phyloP scores from a whole-genome alignment of 2,329 filamentous ascomycete genomes.

The Juglanconis sp. region DNA sequence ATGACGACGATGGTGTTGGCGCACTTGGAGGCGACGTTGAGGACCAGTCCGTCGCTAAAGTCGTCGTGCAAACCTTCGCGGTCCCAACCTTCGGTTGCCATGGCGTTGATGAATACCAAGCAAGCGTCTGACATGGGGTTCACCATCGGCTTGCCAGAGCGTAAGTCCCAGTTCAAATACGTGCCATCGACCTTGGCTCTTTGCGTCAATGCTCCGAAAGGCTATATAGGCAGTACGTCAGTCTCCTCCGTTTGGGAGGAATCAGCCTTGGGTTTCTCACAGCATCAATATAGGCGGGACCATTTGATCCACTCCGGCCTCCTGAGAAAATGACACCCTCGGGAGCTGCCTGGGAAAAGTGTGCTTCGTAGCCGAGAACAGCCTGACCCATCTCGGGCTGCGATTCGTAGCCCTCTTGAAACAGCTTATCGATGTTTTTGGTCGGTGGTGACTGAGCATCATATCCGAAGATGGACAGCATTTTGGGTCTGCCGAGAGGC shows the following conservation, averaged over 20 bases:
- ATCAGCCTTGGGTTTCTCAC: slow-evolving; percentile 28
- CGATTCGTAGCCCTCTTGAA: slow-evolving; percentile 45
- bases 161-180: slow-evolving; percentile 56
- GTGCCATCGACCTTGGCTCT: slow-evolving; percentile 52
- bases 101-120: slow-evolving; percentile 62
- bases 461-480: slow-evolving; percentile 60
- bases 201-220: slow-evolving; percentile 55
- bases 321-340: slow-evolving; percentile 52
- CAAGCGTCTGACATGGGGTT: slow-evolving; percentile 58
- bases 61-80: slow-evolving; percentile 66
- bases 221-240: slow-evolving; percentile 31
- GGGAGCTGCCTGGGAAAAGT: slow-evolving; percentile 47
- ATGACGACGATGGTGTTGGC: slow-evolving; percentile 62
- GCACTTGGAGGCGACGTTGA: slow-evolving; percentile 57
- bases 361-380: slow-evolving; percentile 37
- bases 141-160: slow-evolving; percentile 40
- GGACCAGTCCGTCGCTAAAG: slow-evolving; percentile 57
- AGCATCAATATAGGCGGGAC: slow-evolving; percentile 47
- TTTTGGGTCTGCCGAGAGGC: slow-evolving; percentile 57
- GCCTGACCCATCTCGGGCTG: slow-evolving; percentile 44
- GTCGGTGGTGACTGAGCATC: slow-evolving; percentile 55
- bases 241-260: slow-evolving; percentile 22
- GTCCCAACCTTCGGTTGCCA: slow-evolving; percentile 75
- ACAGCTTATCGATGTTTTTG: slow-evolving; percentile 43
- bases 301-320: slow-evolving; percentile 49